Percentiles rank a stretch among this genome's conserved stretches.
These are phyloP conservation scores for Phytophthora pluvialis DNA, from an alignment of 352 stramenopile genomes.

Conservation along the genomic window DNA sequence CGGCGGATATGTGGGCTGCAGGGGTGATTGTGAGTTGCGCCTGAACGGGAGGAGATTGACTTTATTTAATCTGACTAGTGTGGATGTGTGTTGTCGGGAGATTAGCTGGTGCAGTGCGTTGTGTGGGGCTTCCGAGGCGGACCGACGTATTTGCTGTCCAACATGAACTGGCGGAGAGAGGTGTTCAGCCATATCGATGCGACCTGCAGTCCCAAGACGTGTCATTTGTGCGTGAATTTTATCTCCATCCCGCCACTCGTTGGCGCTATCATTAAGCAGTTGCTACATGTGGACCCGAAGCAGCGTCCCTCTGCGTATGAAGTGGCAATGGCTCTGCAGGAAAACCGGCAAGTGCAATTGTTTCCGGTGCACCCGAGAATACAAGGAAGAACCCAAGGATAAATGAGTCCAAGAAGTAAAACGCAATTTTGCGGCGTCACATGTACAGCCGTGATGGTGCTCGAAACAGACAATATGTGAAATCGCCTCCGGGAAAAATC, in stretches of 20 bases:
- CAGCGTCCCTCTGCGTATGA: conserved; percentile 75
- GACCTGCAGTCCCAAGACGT: conserved; percentile 57
- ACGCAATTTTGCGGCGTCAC: background rate
- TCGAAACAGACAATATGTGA: background rate
- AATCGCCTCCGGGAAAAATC: background rate
- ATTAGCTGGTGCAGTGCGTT: conserved; percentile 77
- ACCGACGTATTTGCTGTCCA: conserved; percentile 61
- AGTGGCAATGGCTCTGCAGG: conserved; percentile 68
- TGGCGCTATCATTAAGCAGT: conserved; percentile 76
- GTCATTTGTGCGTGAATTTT: conserved; percentile 80
- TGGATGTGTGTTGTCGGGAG: conserved; percentile 8
- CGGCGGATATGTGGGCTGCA: conserved; percentile 80
- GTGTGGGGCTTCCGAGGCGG: conserved; percentile 82
- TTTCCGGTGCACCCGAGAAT: conserved; percentile 47
- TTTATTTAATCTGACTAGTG: background rate
- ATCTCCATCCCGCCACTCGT: conserved; percentile 81
- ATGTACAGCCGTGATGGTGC: background rate
- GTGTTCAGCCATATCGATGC: conserved; percentile 84
- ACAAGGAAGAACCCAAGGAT: conserved; percentile 13
- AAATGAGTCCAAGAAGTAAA: background rate
- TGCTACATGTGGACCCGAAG: conserved; percentile 76
- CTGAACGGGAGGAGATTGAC: background rate
- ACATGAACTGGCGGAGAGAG: conserved; percentile 72
- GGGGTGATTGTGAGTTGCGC: conserved; percentile 76
- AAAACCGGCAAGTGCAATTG: conserved; percentile 65